phyloP scores from a whole-genome alignment of 768 basidiomycete genomes.

The Rhodotorula graminis region DNA sequence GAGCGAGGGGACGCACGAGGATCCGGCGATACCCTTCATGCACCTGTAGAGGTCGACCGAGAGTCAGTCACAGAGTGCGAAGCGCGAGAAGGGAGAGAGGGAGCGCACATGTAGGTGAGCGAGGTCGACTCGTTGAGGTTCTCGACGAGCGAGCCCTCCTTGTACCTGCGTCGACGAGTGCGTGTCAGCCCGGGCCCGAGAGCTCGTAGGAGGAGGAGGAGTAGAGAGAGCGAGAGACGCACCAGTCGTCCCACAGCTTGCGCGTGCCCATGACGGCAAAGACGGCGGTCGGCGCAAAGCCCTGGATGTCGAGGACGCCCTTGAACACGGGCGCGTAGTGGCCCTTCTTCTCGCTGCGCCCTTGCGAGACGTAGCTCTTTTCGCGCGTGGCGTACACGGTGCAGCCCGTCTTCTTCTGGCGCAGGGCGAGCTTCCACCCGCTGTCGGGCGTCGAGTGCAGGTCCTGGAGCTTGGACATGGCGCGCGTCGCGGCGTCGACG shows the following conservation, averaged over 20 bases:
- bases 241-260: conserved; percentile 41
- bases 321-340: conserved; percentile 27
- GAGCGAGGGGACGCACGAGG: conserved; percentile 8
- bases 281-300: conserved; percentile 30
- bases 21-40: conserved; percentile 32
- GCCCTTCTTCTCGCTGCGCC: conserved; percentile 13
- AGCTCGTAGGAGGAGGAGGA: too few species aligned
- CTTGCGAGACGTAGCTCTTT: conserved; percentile 19
- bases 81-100: background rate
- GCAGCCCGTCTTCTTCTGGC: conserved; percentile 28
- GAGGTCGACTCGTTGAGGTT: conserved; percentile 37
- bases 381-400: conserved; percentile 30
- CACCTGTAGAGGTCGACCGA: background rate
- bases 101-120: conserved; percentile 36
- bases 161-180: conserved; percentile 20
- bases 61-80: background rate
- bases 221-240: background rate
- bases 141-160: conserved; percentile 39
- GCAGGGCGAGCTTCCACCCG: conserved; percentile 32
- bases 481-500: conserved; percentile 23
- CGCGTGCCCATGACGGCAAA: conserved; percentile 36
- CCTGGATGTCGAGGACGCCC: conserved; percentile 33
- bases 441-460: conserved; percentile 19
- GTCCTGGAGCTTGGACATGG: conserved; percentile 30
- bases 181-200: too few species aligned